Evolutionary conservation across 768 basidiomycete species (phyloP).

Genomic region (Candolleomyces eurysporus): DNA sequence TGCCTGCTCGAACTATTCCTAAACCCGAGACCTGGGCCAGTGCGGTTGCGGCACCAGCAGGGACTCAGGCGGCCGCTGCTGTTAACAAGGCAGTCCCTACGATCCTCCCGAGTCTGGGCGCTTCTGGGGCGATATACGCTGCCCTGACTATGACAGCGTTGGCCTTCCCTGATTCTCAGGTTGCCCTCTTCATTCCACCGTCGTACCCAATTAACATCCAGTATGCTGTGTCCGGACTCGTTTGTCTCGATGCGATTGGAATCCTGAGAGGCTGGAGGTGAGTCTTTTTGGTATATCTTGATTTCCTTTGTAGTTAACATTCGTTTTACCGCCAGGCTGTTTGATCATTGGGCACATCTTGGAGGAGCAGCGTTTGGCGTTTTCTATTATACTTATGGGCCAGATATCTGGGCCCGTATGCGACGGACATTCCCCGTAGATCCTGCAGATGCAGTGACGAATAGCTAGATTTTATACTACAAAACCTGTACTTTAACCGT

Average conservation of each 20-base stretch:
- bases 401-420: constrained; percentile 41
- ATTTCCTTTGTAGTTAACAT: constrained; percentile 9
- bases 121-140: constrained; percentile 85
- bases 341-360: constrained; percentile 89
- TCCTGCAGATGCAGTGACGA: too few relatives aligned
- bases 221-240: constrained; percentile 66
- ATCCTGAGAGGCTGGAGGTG: constrained; percentile 83
- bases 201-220: constrained; percentile 78
- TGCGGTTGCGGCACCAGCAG: constrained; percentile 49
- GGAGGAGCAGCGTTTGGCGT: constrained; percentile 85
- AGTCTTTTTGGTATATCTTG: constrained; percentile 22
- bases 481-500: too few relatives aligned
- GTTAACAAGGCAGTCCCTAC: constrained; percentile 30
- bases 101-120: constrained; percentile 72
- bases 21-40: constrained; percentile 50
- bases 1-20: constrained; percentile 36
- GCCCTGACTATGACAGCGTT: constrained; percentile 73
- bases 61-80: constrained; percentile 31
- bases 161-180: constrained; percentile 75
- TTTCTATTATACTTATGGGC: constrained; percentile 70
- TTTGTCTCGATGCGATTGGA: constrained; percentile 75
- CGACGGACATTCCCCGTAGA: constrained; percentile 1
- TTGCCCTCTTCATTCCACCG: constrained; percentile 78
- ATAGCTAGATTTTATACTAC: too few relatives aligned
- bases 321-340: constrained; percentile 40